Evolutionary conservation across 148 eudicot species (phyloP), one percentile per base, ranked within the genome.

Genomic region (Rhododendron williamsianum): DNA sequence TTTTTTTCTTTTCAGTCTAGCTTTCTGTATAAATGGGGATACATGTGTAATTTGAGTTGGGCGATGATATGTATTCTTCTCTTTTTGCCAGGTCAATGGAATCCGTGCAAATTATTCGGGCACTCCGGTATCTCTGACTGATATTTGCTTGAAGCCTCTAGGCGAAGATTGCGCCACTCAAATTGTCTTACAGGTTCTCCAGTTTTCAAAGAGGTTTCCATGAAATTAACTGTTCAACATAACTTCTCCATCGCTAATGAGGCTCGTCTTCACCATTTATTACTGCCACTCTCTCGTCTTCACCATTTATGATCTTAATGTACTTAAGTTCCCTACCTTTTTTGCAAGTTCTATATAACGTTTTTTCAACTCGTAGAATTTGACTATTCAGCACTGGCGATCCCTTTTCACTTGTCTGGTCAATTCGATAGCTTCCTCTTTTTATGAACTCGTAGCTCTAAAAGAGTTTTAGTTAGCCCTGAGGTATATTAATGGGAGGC

Each of bases 121-220:
- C 65, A 86, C 86, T 18, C 71, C 81, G 89, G 93, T 93, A 30
- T 90, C 92, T 81, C 88, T 92, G 79, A 77, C 91, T 86, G 96
- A 93, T 90, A 93, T 93, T 52, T 93, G 96, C 83, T 89, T 92
- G 84, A 93, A 92, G 91, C 96, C 96, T 87, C 90, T 93, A 52
- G 96, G 92, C 48, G 90, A 91, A 67, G 94, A 93, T 85, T 93
- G 96, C 84, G 96, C 94, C 87, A 92, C 89, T 85, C 96, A 93
- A 89, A 92, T 91, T 89, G 84, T 93, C 89, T 91, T 93, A 23
- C 96, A 93, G 94, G 96, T 93, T 79, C 45, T 48, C 30, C 79
- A 38, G 78, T 74, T 74, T 74, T 74, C n/a, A 74, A 36, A 36
- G 78, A 27, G 25, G 78, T 74, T 74, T 74, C 19, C 78, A 36